Evolutionary conservation across 2,329 filamentous ascomycete species (phyloP).

Genomic region (Pezizomycotina sp.): DNA sequence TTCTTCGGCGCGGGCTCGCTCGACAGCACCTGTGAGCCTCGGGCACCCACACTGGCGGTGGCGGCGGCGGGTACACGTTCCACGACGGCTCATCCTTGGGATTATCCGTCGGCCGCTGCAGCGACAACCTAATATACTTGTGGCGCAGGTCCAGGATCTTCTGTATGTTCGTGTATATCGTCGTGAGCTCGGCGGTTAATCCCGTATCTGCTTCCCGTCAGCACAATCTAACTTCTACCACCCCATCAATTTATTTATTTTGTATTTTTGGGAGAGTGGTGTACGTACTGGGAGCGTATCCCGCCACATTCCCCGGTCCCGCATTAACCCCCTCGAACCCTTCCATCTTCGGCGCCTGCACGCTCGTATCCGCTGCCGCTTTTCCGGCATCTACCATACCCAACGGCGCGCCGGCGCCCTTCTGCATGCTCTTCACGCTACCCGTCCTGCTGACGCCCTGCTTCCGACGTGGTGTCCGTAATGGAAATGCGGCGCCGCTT

Average conservation of each 20-base stretch:
- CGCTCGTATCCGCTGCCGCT: conserved; percentile 19
- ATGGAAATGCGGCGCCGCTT: conserved; percentile 35
- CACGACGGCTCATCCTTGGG: conserved; percentile 70
- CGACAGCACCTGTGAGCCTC: conserved; percentile 37
- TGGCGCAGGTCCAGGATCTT: conserved; percentile 73
- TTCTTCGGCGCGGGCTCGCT: conserved; percentile 38
- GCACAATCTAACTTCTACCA: neutral
- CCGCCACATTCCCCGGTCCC: conserved; percentile 8
- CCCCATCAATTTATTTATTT: too few species aligned
- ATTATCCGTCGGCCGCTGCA: conserved; percentile 69
- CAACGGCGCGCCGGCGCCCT: conserved; percentile 28
- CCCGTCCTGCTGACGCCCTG: conserved; percentile 29
- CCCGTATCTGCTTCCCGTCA: conserved; percentile 50
- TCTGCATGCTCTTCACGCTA: conserved; percentile 28
- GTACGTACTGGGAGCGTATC: conserved; percentile 20
- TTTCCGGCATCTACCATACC: conserved; percentile 27
- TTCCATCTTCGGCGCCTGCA: conserved; percentile 24
- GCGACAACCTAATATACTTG: conserved; percentile 73
- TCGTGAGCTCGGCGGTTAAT: conserved; percentile 65
- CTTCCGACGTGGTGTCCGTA: conserved; percentile 23
- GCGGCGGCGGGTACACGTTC: conserved; percentile 80
- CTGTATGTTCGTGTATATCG: conserved; percentile 82
- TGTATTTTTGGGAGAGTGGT: too few species aligned
- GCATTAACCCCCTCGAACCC: conserved; percentile 24
- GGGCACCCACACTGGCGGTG: conserved; percentile 68